Conservation (phyloP, 345 rosid species). For the Raphanus raphanistrum region DNA sequence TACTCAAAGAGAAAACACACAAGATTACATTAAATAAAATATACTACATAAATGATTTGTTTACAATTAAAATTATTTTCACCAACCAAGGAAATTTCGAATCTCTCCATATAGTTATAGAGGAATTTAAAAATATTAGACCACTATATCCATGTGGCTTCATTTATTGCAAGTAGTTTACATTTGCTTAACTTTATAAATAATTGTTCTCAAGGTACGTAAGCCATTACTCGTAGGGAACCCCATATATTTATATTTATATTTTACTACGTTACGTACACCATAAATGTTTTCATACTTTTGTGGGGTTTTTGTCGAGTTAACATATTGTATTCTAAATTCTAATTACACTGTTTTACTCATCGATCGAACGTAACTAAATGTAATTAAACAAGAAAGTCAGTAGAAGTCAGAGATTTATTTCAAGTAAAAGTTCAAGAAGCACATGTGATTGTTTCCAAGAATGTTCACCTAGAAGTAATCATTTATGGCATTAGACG, state of each 20-base stretch:
- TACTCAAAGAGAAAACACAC: background rate
- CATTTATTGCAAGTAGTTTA: constrained; percentile 40
- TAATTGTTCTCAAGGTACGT: constrained; percentile 34
- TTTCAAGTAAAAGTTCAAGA: constrained; percentile 13
- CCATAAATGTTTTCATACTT: constrained; percentile 36
- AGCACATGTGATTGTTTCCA: constrained; percentile 37
- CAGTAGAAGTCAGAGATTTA: constrained; percentile 10
- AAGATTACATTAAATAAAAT: background rate
- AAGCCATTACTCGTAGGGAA: constrained; percentile 34
- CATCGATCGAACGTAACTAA: background rate
- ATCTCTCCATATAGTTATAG: background rate
- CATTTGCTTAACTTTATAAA: constrained; percentile 13
- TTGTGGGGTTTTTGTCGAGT: constrained; percentile 22
- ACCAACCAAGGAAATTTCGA: background rate
- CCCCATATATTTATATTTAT: constrained; percentile 18
- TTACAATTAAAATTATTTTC: background rate
- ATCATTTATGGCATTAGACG: constrained; percentile 29
- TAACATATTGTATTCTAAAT: background rate
- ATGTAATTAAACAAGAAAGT: constrained; percentile 22
- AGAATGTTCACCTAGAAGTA: constrained; percentile 33
- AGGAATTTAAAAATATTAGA: background rate
- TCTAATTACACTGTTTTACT: constrained; percentile 17
- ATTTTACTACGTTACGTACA: constrained; percentile 2
- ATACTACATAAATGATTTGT: background rate
- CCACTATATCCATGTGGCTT: constrained; percentile 49